Evolutionary conservation across 2,329 filamentous ascomycete species (phyloP).

Genomic region (Elsinoe batatas): DNA sequence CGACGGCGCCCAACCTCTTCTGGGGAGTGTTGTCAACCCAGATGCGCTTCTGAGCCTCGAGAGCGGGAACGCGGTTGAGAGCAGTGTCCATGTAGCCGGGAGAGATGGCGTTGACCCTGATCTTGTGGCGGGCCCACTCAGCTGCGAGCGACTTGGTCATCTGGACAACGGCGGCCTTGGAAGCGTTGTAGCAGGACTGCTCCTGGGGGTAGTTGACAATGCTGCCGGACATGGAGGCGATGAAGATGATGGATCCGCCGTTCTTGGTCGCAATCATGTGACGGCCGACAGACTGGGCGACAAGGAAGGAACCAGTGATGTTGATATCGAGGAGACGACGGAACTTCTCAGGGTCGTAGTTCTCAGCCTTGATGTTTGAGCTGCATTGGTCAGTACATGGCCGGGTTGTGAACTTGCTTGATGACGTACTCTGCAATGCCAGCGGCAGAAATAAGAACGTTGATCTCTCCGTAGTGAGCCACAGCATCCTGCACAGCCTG

Average conservation of each 20-base stretch:
- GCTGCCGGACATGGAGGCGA: constrained; percentile 52
- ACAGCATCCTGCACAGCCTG: constrained; percentile 58
- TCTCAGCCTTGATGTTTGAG: constrained; percentile 75
- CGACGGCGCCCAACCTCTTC: constrained; percentile 59
- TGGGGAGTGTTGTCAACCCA: constrained; percentile 67
- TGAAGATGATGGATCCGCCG: constrained; percentile 63
- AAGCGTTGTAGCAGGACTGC: constrained; percentile 74
- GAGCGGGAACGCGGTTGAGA: constrained; percentile 65
- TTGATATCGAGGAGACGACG: constrained; percentile 74
- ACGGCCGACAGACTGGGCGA: constrained; percentile 48
- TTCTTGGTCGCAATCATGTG: constrained; percentile 61
- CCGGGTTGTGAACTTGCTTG: neutral
- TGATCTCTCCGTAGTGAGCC: constrained; percentile 56
- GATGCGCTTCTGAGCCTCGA: constrained; percentile 73
- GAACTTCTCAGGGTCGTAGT: constrained; percentile 67
- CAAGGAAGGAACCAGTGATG: constrained; percentile 67
- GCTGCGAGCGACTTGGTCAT: constrained; percentile 71
- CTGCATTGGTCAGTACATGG: constrained; percentile 23
- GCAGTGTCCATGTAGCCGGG: constrained; percentile 83
- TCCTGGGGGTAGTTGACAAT: constrained; percentile 53
- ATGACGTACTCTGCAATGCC: constrained; percentile 61
- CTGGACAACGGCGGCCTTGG: constrained; percentile 70
- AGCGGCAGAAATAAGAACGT: constrained; percentile 70
- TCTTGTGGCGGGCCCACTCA: constrained; percentile 73
- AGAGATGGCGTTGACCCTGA: constrained; percentile 76